Conservation (phyloP, 2,329 filamentous ascomycete genomes). For the Curvularia verruculosa region DNA sequence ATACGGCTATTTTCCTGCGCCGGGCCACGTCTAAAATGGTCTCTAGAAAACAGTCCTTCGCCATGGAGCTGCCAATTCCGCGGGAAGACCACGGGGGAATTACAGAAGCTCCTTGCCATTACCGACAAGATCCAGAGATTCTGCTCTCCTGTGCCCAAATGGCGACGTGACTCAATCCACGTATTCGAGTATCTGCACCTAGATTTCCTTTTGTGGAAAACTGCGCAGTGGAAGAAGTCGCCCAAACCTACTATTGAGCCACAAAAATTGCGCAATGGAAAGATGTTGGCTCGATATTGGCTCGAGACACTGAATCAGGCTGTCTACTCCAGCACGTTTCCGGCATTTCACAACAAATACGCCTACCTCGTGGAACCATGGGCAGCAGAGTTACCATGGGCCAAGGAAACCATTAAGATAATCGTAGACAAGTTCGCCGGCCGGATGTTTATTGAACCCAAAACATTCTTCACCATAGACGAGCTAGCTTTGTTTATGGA, state of each 20-base stretch:
- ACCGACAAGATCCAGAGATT: slow-evolving; percentile 1
- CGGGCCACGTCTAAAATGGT: slow-evolving; percentile 14
- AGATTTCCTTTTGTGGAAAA: not conserved
- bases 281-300: not conserved
- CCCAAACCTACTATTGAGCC: not conserved
- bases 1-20: slow-evolving; percentile 12
- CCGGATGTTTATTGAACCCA: not conserved
- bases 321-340: not conserved
- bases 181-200: not conserved
- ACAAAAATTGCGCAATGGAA: not conserved
- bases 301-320: not conserved
- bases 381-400: not conserved
- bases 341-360: not conserved
- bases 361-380: not conserved
- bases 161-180: too few species aligned
- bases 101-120: slow-evolving; percentile 1
- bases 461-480: not conserved
- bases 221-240: not conserved
- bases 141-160: not conserved
- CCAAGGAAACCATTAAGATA: not conserved
- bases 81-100: not conserved
- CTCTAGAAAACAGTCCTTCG: slow-evolving; percentile 11
- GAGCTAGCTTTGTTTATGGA: slow-evolving; percentile 6
- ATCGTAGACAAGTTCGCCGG: not conserved
- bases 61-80: slow-evolving; percentile 6